Conservation (phyloP, 192 early-diverging fungal genomes). For the Rhizophagus clarus region DNA sequence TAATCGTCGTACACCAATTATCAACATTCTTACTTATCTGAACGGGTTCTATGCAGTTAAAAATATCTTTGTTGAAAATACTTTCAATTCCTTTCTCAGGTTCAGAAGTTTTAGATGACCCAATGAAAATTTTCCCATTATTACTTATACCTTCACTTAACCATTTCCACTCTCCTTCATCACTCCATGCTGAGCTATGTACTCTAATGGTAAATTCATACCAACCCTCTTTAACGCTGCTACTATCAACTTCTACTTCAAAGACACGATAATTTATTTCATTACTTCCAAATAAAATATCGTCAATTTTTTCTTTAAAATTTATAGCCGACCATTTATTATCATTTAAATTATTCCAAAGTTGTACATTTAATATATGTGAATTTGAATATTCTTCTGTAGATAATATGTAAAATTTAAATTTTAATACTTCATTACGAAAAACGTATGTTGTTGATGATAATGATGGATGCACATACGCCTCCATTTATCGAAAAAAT, state of each 20-base stretch:
- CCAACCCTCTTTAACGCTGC: neutral
- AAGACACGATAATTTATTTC: conserved; percentile 6
- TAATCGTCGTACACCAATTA: neutral
- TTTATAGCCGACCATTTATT: neutral
- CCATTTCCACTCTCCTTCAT: conserved; percentile 3
- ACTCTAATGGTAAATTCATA: conserved; percentile 28
- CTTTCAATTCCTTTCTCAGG: neutral
- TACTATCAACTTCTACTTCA: neutral
- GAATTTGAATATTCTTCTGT: neutral
- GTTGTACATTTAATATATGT: neutral
- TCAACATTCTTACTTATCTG: neutral
- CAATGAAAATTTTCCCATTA: conserved; percentile 13
- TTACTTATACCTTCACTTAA: neutral
- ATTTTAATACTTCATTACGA: neutral
- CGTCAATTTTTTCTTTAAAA: neutral
- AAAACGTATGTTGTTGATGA: neutral
- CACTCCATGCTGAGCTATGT: neutral
- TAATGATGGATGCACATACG: neutral
- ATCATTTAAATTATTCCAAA: neutral
- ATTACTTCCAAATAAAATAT: conserved; percentile 3
- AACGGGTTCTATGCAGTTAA: neutral
- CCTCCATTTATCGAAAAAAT: neutral
- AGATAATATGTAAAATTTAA: neutral
- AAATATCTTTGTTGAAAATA: neutral
- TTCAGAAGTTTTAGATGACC: neutral